These are phyloP conservation scores for Dioszegia crocea DNA, from an alignment of 768 basidiomycete species.

Conservation along the genomic window DNA sequence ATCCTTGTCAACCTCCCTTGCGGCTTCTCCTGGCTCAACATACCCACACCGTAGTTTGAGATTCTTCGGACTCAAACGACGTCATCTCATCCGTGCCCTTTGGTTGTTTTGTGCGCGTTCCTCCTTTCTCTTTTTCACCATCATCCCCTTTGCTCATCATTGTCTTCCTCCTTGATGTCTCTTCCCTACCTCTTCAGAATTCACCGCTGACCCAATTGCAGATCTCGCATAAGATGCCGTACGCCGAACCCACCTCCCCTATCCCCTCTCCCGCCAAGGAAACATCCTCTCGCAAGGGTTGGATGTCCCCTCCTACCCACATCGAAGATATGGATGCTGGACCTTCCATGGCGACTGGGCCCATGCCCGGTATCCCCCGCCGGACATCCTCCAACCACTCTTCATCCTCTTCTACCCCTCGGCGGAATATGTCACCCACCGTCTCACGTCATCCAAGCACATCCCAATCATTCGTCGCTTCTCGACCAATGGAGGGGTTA, in stretches of 20 bases:
- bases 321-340: constrained; percentile 25
- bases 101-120: too few relatives aligned
- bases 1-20: not conserved
- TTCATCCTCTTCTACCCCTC: constrained; percentile 24
- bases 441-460: constrained; percentile 24
- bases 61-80: too few relatives aligned
- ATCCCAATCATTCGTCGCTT: constrained; percentile 19
- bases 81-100: too few relatives aligned
- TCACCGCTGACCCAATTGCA: not conserved
- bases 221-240: constrained; percentile 38
- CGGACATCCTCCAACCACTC: constrained; percentile 27
- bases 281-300: constrained; percentile 23
- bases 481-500: constrained; percentile 33
- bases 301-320: constrained; percentile 20
- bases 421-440: constrained; percentile 19
- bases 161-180: not conserved
- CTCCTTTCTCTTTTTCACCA: not conserved
- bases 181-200: not conserved
- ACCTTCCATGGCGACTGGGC: constrained; percentile 18
- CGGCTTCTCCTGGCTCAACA: too few relatives aligned
- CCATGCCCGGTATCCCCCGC: constrained; percentile 45
- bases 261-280: constrained; percentile 36
- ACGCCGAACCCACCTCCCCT: constrained; percentile 44
- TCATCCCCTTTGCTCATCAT: not conserved
- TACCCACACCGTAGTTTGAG: too few relatives aligned